Conservation (phyloP, 495 filamentous ascomycete species). For the Echria macrotheca region DNA sequence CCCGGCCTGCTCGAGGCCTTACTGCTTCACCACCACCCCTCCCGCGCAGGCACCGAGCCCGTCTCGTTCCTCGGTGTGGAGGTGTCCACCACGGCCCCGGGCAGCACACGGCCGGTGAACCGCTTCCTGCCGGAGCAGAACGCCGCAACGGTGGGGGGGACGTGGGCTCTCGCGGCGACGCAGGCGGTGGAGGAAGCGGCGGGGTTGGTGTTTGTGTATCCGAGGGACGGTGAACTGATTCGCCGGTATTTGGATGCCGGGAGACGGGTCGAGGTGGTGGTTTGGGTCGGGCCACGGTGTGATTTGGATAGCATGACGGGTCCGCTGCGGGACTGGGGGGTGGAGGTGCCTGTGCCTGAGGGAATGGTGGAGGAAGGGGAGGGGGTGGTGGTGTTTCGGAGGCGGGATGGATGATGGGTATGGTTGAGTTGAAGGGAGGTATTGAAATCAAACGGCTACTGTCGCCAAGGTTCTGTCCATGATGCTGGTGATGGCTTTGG, state of each 20-base stretch:
- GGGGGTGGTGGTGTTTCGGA: conserved; percentile 16
- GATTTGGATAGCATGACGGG: conserved; percentile 16
- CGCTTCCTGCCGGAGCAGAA: conserved; percentile 18
- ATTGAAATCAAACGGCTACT: too few species aligned
- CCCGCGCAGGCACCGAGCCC: neutral
- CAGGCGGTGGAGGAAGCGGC: neutral
- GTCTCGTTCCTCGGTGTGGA: conserved; percentile 19
- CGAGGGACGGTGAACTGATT: conserved; percentile 14
- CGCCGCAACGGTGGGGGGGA: conserved; percentile 5
- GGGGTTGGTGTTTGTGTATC: conserved; percentile 23
- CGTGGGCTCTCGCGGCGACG: conserved; percentile 18
- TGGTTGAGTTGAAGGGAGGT: neutral
- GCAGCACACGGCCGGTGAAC: conserved; percentile 10
- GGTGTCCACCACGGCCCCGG: neutral
- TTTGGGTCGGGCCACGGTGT: conserved; percentile 25
- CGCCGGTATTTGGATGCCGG: conserved; percentile 11
- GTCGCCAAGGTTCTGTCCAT: neutral
- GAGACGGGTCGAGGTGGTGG: conserved; percentile 10
- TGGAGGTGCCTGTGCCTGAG: neutral
- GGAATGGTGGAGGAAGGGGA: conserved; percentile 20
- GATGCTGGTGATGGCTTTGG: too few species aligned
- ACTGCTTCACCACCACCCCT: conserved; percentile 11
- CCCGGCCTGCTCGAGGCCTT: conserved; percentile 25
- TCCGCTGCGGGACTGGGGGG: conserved; percentile 11
- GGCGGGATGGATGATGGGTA: neutral